phyloP scores from a whole-genome alignment of 257 asterid genomes.

The Gynochthodes officinalis region DNA sequence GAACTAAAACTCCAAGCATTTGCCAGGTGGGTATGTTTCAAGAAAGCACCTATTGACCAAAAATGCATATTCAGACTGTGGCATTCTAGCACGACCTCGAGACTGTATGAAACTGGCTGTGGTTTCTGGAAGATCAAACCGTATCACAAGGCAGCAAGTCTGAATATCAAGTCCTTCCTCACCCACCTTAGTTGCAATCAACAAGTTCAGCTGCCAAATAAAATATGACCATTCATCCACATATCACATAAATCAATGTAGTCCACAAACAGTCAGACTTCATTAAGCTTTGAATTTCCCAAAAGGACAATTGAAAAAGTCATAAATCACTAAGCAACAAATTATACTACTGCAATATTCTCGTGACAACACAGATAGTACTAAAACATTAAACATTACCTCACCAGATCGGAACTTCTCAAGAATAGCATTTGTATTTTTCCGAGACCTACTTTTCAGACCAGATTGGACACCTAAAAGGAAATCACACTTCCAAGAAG shows the following conservation, averaged over 20 bases:
- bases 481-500: slow-evolving; percentile 80
- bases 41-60: slow-evolving; percentile 80
- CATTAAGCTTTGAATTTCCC: not conserved
- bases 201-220: slow-evolving; percentile 74
- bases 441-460: slow-evolving; percentile 57
- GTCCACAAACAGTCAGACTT: not conserved
- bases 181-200: slow-evolving; percentile 97
- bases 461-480: slow-evolving; percentile 91
- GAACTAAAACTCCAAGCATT: slow-evolving; percentile 10
- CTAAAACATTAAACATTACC: slow-evolving; percentile 44
- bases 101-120: slow-evolving; percentile 98
- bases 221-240: not conserved
- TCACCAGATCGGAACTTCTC: slow-evolving; percentile 89
- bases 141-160: slow-evolving; percentile 98
- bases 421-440: slow-evolving; percentile 57
- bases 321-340: not conserved
- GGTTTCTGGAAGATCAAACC: slow-evolving; percentile 98
- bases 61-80: slow-evolving; percentile 90
- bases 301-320: not conserved
- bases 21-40: slow-evolving; percentile 21
- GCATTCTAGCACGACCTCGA: slow-evolving; percentile 98
- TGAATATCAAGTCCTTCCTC: slow-evolving; percentile 99
- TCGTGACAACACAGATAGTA: slow-evolving; percentile 9
- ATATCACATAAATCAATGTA: not conserved
- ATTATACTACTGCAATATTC: not conserved